Conservation (phyloP, 2,329 filamentous ascomycete genomes). For the Apiospora malaysiana region DNA sequence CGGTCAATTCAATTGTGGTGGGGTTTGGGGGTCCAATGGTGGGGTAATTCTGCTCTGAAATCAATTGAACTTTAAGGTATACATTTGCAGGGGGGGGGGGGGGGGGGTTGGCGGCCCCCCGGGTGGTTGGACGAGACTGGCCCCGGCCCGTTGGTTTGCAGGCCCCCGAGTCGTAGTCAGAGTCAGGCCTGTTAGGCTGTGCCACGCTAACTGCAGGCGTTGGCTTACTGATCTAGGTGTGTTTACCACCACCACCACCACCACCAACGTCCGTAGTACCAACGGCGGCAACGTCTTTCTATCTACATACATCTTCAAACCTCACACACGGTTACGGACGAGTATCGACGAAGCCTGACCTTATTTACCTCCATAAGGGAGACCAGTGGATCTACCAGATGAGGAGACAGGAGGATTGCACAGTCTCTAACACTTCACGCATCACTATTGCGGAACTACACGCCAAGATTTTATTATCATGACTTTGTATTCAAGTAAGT, state of each 20-base stretch:
- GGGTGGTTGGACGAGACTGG: no score
- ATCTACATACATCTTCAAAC: no score
- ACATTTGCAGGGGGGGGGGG: no score
- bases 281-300: background rate
- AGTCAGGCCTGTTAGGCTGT: background rate
- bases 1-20: constrained; percentile 13
- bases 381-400: background rate
- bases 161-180: no score
- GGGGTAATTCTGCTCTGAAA: constrained; percentile 5
- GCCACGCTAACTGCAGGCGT: background rate
- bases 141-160: no score
- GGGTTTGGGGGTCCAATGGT: background rate
- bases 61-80: background rate
- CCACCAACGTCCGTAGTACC: background rate
- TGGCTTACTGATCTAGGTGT: background rate
- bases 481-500: background rate
- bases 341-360: background rate
- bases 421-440: background rate
- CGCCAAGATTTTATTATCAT: background rate
- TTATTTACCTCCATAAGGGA: background rate
- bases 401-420: background rate
- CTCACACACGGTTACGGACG: background rate
- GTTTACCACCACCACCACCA: no score
- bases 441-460: background rate
- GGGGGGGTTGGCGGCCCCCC: no score